Conservation (phyloP, 192 early-diverging fungal genomes). For the Coemansia sp. region DNA sequence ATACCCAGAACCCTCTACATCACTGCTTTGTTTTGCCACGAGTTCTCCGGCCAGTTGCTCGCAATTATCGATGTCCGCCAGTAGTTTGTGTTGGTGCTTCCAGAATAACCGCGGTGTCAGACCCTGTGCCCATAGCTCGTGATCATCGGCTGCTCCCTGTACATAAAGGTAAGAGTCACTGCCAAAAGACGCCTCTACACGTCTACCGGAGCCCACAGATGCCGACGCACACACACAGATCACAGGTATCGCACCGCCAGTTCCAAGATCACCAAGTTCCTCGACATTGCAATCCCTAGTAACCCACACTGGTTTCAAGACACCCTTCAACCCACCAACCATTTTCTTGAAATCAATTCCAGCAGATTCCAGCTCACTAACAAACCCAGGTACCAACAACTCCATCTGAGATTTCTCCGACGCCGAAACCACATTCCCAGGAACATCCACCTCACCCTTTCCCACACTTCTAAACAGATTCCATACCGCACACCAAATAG, state of each 20-base stretch:
- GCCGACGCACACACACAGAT: slow-evolving; percentile 75
- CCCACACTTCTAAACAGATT: slow-evolving; percentile 62
- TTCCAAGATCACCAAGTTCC: slow-evolving; percentile 52
- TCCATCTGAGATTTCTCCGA: slow-evolving; percentile 75
- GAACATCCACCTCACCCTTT: slow-evolving; percentile 62
- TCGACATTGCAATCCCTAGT: slow-evolving; percentile 58
- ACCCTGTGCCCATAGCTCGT: slow-evolving; percentile 80
- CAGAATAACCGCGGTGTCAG: slow-evolving; percentile 69
- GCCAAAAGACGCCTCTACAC: slow-evolving; percentile 27
- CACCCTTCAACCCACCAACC: slow-evolving; percentile 54
- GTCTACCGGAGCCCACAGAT: slow-evolving; percentile 41
- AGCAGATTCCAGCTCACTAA: slow-evolving; percentile 56
- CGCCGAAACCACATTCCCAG: slow-evolving; percentile 61
- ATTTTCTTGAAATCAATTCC: slow-evolving; percentile 42
- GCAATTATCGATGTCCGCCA: slow-evolving; percentile 33
- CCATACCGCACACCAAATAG: slow-evolving; percentile 84
- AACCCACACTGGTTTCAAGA: slow-evolving; percentile 83
- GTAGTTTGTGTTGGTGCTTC: slow-evolving; percentile 47
- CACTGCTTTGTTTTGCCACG: background rate
- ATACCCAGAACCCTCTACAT: background rate
- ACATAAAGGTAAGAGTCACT: slow-evolving; percentile 70
- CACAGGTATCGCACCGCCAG: slow-evolving; percentile 64
- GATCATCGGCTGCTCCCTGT: slow-evolving; percentile 89
- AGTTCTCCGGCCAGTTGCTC: slow-evolving; percentile 19
- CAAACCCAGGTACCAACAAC: slow-evolving; percentile 59